phyloP scores from a whole-genome alignment of 129 eudicot genomes.

The Smallanthus sonchifolius region DNA sequence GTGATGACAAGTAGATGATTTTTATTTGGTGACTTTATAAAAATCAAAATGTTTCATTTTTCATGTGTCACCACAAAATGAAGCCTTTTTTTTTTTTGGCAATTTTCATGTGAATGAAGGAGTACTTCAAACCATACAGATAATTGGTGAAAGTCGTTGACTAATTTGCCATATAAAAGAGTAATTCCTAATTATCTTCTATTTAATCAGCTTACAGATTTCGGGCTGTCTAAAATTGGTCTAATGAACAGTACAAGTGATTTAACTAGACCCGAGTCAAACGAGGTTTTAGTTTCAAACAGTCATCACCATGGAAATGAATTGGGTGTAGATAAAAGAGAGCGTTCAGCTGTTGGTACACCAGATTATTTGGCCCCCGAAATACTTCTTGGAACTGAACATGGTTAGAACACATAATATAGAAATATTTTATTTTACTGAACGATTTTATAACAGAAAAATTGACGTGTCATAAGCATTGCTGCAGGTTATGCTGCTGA shows the following conservation, averaged over 20 bases:
- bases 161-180: not conserved
- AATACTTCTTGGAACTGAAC: constrained; percentile 83
- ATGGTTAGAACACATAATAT: constrained; percentile 49
- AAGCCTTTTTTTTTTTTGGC: not conserved
- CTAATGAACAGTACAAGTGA: constrained; percentile 73
- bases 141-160: not conserved
- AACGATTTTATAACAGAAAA: not conserved
- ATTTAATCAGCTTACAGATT: constrained; percentile 80
- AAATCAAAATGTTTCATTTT: constrained; percentile 2
- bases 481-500: constrained; percentile 77
- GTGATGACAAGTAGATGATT: not conserved
- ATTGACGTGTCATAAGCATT: constrained; percentile 23
- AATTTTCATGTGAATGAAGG: not conserved
- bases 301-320: constrained; percentile 30
- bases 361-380: constrained; percentile 96
- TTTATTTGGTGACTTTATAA: not conserved
- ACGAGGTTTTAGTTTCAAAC: constrained; percentile 27
- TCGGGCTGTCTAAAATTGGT: constrained; percentile 85
- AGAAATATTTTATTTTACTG: constrained; percentile 4
- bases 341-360: constrained; percentile 82
- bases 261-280: constrained; percentile 47
- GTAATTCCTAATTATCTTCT: constrained; percentile 18
- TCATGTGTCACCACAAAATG: constrained; percentile 12
- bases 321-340: constrained; percentile 35
- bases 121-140: not conserved